A percentile compares a stretch with the other conserved stretches of the same genome.
Evolutionary conservation across 2,329 filamentous ascomycete genomes (phyloP).

Genomic region (Xylariaceae sp.): DNA sequence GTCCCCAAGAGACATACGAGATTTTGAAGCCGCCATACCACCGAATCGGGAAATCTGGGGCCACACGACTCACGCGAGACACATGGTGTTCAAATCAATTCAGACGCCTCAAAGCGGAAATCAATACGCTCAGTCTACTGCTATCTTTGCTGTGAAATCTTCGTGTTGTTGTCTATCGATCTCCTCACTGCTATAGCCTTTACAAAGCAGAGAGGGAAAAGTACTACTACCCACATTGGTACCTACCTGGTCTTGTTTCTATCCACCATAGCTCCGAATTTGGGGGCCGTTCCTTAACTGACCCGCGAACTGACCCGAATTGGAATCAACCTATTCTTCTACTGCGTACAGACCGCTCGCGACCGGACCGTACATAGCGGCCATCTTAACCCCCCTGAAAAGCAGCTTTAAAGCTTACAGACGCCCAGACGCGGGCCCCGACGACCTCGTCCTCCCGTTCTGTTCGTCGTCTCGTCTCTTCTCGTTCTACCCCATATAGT

Average conservation of each 20-base stretch:
- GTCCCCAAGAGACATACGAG: slow-evolving; percentile 9
- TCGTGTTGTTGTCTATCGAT: too few relatives aligned
- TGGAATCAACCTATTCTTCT: slow-evolving; percentile 7
- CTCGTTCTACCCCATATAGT: slow-evolving; percentile 3
- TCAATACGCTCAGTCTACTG: neutral
- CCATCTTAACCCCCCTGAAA: slow-evolving; percentile 15
- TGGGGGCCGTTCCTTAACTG: neutral
- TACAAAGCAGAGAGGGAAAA: too few relatives aligned
- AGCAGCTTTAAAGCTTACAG: neutral
- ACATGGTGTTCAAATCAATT: neutral
- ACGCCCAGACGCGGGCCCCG: neutral
- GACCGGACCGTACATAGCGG: slow-evolving; percentile 19
- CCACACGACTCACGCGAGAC: neutral
- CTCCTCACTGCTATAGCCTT: too few relatives aligned
- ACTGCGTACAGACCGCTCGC: slow-evolving; percentile 13
- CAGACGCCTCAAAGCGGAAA: neutral
- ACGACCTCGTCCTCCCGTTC: slow-evolving; percentile 1
- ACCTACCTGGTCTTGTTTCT: too few relatives aligned
- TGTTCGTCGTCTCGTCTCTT: slow-evolving; percentile 4
- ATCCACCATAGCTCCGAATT: neutral
- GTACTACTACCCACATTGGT: too few relatives aligned
- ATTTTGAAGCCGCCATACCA: slow-evolving; percentile 18
- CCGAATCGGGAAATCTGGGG: slow-evolving; percentile 20
- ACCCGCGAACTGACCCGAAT: too few relatives aligned
- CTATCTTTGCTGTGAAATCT: too few relatives aligned